A percentile compares a stretch with the other conserved stretches of the same genome.
phyloP scores from a whole-genome alignment of 108 stramenopile species.

The Fragilaria radians region DNA sequence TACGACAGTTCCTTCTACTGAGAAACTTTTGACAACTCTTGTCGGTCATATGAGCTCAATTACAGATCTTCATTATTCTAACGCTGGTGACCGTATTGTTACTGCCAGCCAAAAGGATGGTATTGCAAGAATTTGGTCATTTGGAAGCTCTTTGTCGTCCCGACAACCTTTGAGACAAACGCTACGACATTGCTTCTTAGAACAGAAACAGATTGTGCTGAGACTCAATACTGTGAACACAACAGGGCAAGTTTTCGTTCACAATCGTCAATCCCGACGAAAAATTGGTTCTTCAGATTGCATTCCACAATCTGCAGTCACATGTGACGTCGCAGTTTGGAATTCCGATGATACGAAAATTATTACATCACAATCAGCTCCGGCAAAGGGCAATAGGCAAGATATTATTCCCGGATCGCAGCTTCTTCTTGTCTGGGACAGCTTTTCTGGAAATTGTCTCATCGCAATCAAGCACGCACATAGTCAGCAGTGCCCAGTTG shows the following conservation, averaged over 20 bases:
- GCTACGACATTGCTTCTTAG: not conserved
- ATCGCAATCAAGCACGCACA: constrained; percentile 63
- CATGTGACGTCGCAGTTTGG: constrained; percentile 79
- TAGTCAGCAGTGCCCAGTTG: constrained; percentile 52
- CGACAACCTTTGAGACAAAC: not conserved
- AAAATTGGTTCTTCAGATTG: constrained; percentile 19
- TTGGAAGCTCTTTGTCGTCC: constrained; percentile 23
- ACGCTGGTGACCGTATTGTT: constrained; percentile 65
- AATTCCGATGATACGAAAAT: constrained; percentile 66
- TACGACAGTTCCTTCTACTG: not conserved
- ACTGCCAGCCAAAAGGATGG: constrained; percentile 86
- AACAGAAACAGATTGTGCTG: constrained; percentile 6
- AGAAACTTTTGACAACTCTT: constrained; percentile 49
- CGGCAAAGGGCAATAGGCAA: constrained; percentile 39
- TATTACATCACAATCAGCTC: constrained; percentile 69
- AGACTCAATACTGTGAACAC: not conserved
- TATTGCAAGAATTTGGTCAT: constrained; percentile 69
- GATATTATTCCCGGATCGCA: constrained; percentile 68
- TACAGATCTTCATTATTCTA: constrained; percentile 76
- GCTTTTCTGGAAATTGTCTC: constrained; percentile 63
- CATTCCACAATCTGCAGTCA: constrained; percentile 21
- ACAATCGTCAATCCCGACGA: constrained; percentile 1
- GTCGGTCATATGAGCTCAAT: constrained; percentile 71
- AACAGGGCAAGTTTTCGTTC: not conserved
- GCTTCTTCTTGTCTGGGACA: constrained; percentile 76